A percentile compares a stretch with the other conserved stretches of the same genome.
Conservation (phyloP, 805 yeast species). For the Yarrowia deformans region DNA sequence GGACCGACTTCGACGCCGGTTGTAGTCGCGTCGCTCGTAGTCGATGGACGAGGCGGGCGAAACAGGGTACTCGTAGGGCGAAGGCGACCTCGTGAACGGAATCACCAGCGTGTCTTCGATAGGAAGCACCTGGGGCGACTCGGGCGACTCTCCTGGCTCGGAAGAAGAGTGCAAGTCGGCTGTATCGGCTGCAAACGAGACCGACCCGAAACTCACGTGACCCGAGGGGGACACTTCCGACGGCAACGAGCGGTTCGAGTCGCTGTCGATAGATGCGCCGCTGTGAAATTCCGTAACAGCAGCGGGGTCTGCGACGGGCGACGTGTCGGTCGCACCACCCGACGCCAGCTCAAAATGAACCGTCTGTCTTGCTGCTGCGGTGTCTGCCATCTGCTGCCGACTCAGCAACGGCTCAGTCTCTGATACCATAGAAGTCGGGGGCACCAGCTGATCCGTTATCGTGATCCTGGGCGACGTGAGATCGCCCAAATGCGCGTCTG, state of each 20-base stretch:
- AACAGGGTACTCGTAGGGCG: slow-evolving; percentile 28
- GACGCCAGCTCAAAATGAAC: neutral
- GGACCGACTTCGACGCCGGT: slow-evolving; percentile 14
- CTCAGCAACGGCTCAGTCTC: neutral
- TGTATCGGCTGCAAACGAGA: slow-evolving; percentile 16
- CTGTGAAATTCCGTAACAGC: neutral
- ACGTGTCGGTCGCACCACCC: neutral
- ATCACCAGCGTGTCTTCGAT: slow-evolving; percentile 30
- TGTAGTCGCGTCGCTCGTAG: slow-evolving; percentile 18
- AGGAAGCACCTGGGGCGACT: slow-evolving; percentile 9
- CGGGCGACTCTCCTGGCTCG: slow-evolving; percentile 16
- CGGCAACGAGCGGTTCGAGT: slow-evolving; percentile 14
- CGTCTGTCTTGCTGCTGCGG: neutral
- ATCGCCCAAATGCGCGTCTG: slow-evolving; percentile 23
- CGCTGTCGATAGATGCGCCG: slow-evolving; percentile 3
- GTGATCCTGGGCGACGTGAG: neutral
- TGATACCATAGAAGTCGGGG: no score
- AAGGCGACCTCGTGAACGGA: slow-evolving; percentile 24
- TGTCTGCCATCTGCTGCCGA: neutral
- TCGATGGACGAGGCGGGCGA: slow-evolving; percentile 19
- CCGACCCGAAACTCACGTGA: slow-evolving; percentile 17
- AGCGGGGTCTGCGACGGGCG: neutral
- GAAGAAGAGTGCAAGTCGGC: slow-evolving; percentile 17
- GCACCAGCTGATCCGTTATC: neutral
- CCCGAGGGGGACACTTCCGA: neutral